A percentile compares a stretch with the other conserved stretches of the same genome.
These are phyloP conservation scores for Arachis hypogaea DNA, from an alignment of 306 rosid species.

Conservation along the genomic window DNA sequence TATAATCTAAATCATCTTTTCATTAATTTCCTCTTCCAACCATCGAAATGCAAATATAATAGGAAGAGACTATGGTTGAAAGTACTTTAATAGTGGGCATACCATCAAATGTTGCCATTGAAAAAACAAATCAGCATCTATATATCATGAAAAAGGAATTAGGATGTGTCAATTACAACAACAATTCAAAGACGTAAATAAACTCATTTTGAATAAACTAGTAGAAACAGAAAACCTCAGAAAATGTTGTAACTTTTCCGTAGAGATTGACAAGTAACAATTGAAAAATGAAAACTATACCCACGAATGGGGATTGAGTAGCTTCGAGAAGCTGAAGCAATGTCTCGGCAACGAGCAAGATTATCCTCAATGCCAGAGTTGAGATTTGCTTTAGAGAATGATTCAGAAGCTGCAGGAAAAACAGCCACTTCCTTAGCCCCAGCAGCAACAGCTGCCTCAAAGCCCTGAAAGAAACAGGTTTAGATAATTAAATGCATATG, in stretches of 20 bases:
- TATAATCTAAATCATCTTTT: constrained; percentile 15
- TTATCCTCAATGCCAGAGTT: constrained; percentile 84
- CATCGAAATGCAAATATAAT: not conserved
- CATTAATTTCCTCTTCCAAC: constrained; percentile 20
- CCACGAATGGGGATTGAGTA: constrained; percentile 87
- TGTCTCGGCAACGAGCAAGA: constrained; percentile 65
- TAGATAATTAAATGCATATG: constrained; percentile 33
- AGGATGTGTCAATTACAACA: not conserved
- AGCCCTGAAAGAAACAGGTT: constrained; percentile 64
- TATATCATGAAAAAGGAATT: not conserved
- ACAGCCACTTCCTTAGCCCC: constrained; percentile 96
- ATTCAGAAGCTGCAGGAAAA: constrained; percentile 92
- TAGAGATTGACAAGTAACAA: not conserved
- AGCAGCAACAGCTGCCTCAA: constrained; percentile 87
- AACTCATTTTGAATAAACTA: constrained; percentile 22
- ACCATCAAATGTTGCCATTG: constrained; percentile 15
- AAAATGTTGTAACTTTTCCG: constrained; percentile 7
- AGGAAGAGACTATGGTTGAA: constrained; percentile 16
- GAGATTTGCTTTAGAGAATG: constrained; percentile 82
- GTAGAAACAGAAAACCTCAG: constrained; percentile 11
- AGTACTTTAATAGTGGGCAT: not conserved
- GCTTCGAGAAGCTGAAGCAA: constrained; percentile 71
- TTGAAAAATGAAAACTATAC: constrained; percentile 45
- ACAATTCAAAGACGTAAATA: not conserved
- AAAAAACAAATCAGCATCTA: constrained; percentile 12